phyloP scores from a whole-genome alignment of 441 rosid genomes.

The Pelargonium australe region DNA sequence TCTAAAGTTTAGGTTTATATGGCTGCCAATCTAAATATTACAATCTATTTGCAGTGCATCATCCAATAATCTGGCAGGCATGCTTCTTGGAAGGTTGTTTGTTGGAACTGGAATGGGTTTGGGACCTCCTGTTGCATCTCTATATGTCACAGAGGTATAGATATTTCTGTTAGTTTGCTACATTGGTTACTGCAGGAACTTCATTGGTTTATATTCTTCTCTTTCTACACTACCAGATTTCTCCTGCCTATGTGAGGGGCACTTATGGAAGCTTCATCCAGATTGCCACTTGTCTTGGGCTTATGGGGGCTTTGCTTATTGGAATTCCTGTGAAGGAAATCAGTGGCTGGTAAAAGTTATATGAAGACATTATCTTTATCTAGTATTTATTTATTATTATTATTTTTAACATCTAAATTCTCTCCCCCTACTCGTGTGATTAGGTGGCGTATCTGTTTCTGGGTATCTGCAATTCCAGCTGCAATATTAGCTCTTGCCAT shows the following conservation, averaged over 20 bases:
- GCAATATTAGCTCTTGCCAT: slow-evolving; percentile 64
- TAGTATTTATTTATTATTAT: not conserved
- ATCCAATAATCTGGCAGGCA: slow-evolving; percentile 53
- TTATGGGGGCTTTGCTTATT: slow-evolving; percentile 62
- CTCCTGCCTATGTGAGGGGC: slow-evolving; percentile 87
- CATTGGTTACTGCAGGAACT: slow-evolving; percentile 9
- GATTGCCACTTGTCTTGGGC: slow-evolving; percentile 81
- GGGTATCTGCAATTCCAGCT: slow-evolving; percentile 79
- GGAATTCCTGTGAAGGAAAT: slow-evolving; percentile 77
- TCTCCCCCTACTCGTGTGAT: slow-evolving; percentile 1
- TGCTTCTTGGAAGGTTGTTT: slow-evolving; percentile 86
- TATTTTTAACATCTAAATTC: not conserved
- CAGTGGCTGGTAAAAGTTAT: slow-evolving; percentile 61
- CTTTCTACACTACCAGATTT: slow-evolving; percentile 43
- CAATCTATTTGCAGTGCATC: slow-evolving; percentile 50
- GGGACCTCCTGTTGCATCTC: slow-evolving; percentile 85
- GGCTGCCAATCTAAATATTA: slow-evolving; percentile 19
- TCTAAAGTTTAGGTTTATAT: not conserved
- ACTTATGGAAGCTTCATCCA: slow-evolving; percentile 90
- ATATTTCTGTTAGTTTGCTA: slow-evolving; percentile 6
- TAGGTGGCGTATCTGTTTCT: slow-evolving; percentile 97
- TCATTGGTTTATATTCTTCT: slow-evolving; percentile 6
- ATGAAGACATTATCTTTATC: slow-evolving; percentile 4
- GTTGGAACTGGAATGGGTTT: slow-evolving; percentile 94
- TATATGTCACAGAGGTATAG: slow-evolving; percentile 85